Evolutionary conservation across 2,329 filamentous ascomycete genomes (phyloP).

Genomic region (Cladobotryum protrusum): DNA sequence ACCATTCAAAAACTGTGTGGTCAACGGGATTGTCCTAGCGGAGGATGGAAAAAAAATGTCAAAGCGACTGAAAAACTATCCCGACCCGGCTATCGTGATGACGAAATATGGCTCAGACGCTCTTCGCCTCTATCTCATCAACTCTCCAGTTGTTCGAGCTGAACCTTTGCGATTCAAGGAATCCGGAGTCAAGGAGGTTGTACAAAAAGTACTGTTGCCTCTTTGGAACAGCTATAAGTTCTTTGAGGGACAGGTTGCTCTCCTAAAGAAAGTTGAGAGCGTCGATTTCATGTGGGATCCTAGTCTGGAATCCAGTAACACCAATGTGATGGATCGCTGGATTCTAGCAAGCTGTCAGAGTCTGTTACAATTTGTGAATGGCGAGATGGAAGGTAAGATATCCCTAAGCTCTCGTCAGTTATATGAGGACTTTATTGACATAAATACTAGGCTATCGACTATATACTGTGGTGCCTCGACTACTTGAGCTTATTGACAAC

Average conservation of each 20-base stretch:
- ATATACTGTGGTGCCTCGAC: slow-evolving; percentile 85
- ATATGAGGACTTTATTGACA: neutral
- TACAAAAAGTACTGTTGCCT: slow-evolving; percentile 82
- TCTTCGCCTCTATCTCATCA: slow-evolving; percentile 90
- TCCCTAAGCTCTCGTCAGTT: no score
- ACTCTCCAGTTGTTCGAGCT: slow-evolving; percentile 88
- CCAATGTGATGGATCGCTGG: slow-evolving; percentile 95
- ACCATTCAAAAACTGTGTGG: slow-evolving; percentile 93
- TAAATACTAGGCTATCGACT: slow-evolving; percentile 54
- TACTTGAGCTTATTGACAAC: slow-evolving; percentile 82
- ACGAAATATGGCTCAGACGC: slow-evolving; percentile 86
- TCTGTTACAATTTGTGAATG: slow-evolving; percentile 82
- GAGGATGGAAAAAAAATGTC: slow-evolving; percentile 99
- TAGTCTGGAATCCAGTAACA: slow-evolving; percentile 65
- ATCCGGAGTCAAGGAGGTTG: slow-evolving; percentile 86
- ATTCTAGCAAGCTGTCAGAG: slow-evolving; percentile 90
- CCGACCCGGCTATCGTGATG: slow-evolving; percentile 78
- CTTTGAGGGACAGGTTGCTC: slow-evolving; percentile 79
- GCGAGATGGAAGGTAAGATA: slow-evolving; percentile 73
- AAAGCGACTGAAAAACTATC: slow-evolving; percentile 93
- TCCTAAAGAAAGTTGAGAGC: slow-evolving; percentile 79
- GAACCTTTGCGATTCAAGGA: slow-evolving; percentile 91
- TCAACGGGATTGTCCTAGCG: slow-evolving; percentile 88
- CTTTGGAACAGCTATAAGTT: slow-evolving; percentile 98
- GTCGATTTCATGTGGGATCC: slow-evolving; percentile 76